phyloP scores from a whole-genome alignment of 2,329 filamentous ascomycete species.

The Passalora sequoiae region DNA sequence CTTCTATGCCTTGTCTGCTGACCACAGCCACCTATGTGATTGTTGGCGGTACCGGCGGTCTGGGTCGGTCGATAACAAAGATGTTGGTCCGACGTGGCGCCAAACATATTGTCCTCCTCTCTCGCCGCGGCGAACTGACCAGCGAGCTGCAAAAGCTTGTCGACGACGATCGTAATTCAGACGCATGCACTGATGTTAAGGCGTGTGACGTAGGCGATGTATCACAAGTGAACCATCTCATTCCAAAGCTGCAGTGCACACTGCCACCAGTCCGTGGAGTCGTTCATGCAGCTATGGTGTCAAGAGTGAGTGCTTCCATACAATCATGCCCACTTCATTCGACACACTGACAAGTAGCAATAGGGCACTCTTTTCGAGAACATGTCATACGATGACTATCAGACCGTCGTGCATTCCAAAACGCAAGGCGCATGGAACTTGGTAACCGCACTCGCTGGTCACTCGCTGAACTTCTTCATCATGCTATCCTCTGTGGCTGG shows the following conservation, averaged over 20 bases:
- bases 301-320: conserved; percentile 17
- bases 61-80: conserved; percentile 4
- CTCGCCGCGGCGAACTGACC: background rate
- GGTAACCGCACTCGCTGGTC: conserved; percentile 34
- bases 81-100: conserved; percentile 5
- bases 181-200: background rate
- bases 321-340: too few relatives aligned
- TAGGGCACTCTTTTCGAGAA: conserved; percentile 34
- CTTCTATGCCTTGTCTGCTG: too few relatives aligned
- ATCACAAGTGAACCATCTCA: background rate
- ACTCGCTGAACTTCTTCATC: conserved; percentile 42
- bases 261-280: conserved; percentile 17
- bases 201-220: background rate
- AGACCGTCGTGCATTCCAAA: conserved; percentile 8
- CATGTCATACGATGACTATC: conserved; percentile 9
- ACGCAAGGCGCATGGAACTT: conserved; percentile 39
- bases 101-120: conserved; percentile 1
- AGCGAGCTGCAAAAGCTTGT: background rate
- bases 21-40: conserved; percentile 3
- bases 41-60: conserved; percentile 8
- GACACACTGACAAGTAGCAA: too few relatives aligned
- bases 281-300: conserved; percentile 18
- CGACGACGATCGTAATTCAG: background rate
- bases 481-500: conserved; percentile 52
- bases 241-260: background rate